These are phyloP conservation scores for Apiotrichum veenhuisii DNA, from an alignment of 1,284 basidiomycete genomes.

Conservation along the genomic window DNA sequence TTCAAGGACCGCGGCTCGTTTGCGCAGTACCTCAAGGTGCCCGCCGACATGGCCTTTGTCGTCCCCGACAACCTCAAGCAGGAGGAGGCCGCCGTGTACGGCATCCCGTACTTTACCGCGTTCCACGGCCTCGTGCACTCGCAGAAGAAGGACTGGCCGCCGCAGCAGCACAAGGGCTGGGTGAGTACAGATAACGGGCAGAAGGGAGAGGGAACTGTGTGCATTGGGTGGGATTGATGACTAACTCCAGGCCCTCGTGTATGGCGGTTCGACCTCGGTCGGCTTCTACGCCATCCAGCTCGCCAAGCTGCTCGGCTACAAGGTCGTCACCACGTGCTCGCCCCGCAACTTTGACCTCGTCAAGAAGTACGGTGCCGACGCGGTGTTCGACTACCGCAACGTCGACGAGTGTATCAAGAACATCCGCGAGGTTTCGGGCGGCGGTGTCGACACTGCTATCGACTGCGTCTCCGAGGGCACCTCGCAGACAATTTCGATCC, in stretches of 20 bases:
- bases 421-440: conserved; percentile 23
- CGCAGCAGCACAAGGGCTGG: conserved; percentile 19
- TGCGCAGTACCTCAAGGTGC: conserved; percentile 51
- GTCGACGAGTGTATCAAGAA: conserved; percentile 21
- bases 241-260: conserved; percentile 39
- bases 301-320: conserved; percentile 51
- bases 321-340: conserved; percentile 50
- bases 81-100: conserved; percentile 51
- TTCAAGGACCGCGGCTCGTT: conserved; percentile 44
- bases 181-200: too few species aligned
- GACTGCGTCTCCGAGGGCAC: conserved; percentile 39
- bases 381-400: conserved; percentile 33
- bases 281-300: conserved; percentile 54
- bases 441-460: conserved; percentile 30
- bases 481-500: conserved; percentile 27
- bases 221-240: too few species aligned
- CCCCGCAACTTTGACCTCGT: conserved; percentile 50
- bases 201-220: too few species aligned
- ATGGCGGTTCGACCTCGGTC: conserved; percentile 52
- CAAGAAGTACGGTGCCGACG: conserved; percentile 52
- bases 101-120: conserved; percentile 37
- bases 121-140: conserved; percentile 18
- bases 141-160: conserved; percentile 15
- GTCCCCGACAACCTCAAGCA: conserved; percentile 27
- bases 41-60: conserved; percentile 24